Percentiles rank a stretch among this genome's conserved stretches.
phyloP scores from a whole-genome alignment of 139 green algal species.

The Tetradesmus lagerheimii region DNA sequence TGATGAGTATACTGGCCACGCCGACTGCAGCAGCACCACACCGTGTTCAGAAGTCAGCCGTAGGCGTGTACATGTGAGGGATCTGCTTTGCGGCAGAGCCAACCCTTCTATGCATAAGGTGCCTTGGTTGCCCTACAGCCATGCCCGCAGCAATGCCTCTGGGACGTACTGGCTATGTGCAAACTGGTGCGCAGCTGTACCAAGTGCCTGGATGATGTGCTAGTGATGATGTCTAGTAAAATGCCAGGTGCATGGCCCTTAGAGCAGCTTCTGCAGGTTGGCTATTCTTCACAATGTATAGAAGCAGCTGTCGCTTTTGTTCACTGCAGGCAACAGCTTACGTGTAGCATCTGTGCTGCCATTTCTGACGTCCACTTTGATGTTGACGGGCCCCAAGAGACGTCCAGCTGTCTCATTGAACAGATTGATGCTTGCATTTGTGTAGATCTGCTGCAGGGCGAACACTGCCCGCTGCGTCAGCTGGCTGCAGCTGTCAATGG shows the following conservation, averaged over 20 bases:
- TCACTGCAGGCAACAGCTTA: neutral
- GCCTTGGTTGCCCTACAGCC: no score
- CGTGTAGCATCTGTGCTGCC: conserved; percentile 8
- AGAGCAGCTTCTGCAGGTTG: no score
- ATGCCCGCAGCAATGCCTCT: no score
- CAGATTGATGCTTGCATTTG: neutral
- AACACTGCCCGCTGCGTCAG: conserved; percentile 8
- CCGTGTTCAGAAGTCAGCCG: neutral
- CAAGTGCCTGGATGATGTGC: no score
- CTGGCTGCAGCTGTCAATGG: conserved; percentile 27
- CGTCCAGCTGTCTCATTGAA: neutral
- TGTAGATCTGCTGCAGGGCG: neutral
- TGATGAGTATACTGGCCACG: neutral
- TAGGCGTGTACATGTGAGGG: no score
- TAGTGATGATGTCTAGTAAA: no score
- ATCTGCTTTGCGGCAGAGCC: no score
- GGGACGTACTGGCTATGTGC: no score
- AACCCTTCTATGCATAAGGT: no score
- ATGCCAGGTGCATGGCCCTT: no score
- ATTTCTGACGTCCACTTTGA: conserved; percentile 19
- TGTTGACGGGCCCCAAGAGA: neutral
- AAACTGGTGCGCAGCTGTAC: no score
- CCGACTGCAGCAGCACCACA: conserved; percentile 15
- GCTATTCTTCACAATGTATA: no score
- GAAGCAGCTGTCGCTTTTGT: neutral